These are phyloP conservation scores for Aciculosporium take DNA, from an alignment of 2,329 filamentous ascomycete species.

Conservation along the genomic window DNA sequence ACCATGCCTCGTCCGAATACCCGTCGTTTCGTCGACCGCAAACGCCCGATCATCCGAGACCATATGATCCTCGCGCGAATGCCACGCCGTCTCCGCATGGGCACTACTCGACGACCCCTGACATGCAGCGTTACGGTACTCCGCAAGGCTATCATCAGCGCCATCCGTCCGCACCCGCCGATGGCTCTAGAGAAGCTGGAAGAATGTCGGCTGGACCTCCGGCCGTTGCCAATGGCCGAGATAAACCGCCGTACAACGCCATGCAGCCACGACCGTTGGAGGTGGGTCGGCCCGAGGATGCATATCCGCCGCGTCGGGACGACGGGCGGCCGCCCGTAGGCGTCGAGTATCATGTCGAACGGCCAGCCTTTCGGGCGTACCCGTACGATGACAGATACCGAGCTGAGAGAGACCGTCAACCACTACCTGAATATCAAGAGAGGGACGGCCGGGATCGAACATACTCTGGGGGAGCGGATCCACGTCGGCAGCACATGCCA, in stretches of 20 bases:
- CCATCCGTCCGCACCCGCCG: slow-evolving; percentile 32
- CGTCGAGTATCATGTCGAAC: slow-evolving; percentile 40
- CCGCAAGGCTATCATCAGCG: slow-evolving; percentile 41
- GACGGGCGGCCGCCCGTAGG: slow-evolving; percentile 25
- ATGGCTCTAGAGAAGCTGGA: slow-evolving; percentile 27
- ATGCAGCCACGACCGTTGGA: slow-evolving; percentile 33
- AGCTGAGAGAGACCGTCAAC: slow-evolving; percentile 31
- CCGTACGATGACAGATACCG: slow-evolving; percentile 41
- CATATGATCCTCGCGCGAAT: slow-evolving; percentile 34
- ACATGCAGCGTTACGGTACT: slow-evolving; percentile 43
- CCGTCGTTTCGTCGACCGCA: slow-evolving; percentile 51
- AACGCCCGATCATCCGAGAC: slow-evolving; percentile 54
- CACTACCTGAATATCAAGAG: slow-evolving; percentile 29
- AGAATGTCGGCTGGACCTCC: slow-evolving; percentile 27
- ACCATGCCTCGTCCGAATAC: slow-evolving; percentile 43
- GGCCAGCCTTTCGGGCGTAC: slow-evolving; percentile 27
- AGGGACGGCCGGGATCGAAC: slow-evolving; percentile 31
- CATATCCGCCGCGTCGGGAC: slow-evolving; percentile 34
- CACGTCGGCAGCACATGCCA: slow-evolving; percentile 26
- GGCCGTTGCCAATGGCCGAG: slow-evolving; percentile 36
- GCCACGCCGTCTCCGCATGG: slow-evolving; percentile 34
- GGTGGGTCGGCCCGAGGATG: slow-evolving; percentile 26
- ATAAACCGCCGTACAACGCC: slow-evolving; percentile 29
- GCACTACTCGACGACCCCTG: slow-evolving; percentile 43
- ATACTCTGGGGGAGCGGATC: slow-evolving; percentile 32